Evolutionary conservation across 2,329 filamentous ascomycete genomes (phyloP).

Genomic region (Phyllosticta ampelicida): DNA sequence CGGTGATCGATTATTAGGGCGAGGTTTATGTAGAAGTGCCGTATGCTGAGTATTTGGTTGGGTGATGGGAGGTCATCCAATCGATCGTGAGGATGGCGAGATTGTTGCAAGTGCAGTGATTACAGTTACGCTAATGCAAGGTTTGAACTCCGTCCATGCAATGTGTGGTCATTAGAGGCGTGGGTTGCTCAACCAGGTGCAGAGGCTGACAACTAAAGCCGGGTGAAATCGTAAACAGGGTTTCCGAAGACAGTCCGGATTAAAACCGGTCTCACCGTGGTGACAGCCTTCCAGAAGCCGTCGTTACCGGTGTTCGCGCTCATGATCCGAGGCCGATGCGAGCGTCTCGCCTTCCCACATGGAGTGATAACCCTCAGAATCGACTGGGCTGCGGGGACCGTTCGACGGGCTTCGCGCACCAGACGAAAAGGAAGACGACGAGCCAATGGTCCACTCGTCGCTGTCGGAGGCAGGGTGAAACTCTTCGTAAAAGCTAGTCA

Average conservation of each 20-base stretch:
- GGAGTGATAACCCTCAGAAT: constrained; percentile 40
- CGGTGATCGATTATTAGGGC: neutral
- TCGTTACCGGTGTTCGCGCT: constrained; percentile 15
- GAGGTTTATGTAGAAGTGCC: neutral
- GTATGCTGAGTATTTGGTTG: neutral
- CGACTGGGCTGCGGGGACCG: constrained; percentile 37
- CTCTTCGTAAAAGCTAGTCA: constrained; percentile 46
- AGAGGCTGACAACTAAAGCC: constrained; percentile 1
- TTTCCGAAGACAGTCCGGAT: neutral
- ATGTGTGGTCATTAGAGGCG: constrained; percentile 8
- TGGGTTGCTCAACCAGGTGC: neutral
- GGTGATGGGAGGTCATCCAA: neutral
- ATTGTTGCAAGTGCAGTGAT: neutral
- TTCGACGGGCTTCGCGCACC: constrained; percentile 49
- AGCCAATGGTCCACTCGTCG: constrained; percentile 85
- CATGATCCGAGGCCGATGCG: constrained; percentile 33
- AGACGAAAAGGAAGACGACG: constrained; percentile 64
- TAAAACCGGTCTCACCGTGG: neutral
- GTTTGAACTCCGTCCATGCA: constrained; percentile 11
- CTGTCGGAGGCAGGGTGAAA: constrained; percentile 49
- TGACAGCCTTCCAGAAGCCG: neutral
- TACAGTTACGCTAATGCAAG: constrained; percentile 3
- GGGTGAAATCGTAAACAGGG: neutral
- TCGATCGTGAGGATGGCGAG: neutral
- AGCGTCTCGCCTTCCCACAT: constrained; percentile 49